Base-by-base conservation (phyloP, 805 yeast species). In the Ogataea henricii region DNA sequence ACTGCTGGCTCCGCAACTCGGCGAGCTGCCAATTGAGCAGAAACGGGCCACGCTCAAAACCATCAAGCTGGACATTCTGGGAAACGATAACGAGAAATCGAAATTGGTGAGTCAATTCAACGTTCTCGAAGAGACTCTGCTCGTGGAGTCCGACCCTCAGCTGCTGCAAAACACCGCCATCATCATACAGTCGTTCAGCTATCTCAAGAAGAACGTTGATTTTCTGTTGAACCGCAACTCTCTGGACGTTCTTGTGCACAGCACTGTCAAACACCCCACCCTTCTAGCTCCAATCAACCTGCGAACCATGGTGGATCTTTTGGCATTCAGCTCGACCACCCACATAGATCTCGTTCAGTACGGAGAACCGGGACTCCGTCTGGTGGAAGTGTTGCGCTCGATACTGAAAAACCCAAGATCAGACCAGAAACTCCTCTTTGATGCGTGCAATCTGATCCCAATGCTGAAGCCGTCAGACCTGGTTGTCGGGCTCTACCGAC, bases 1-100 rank as follows among this genome's bases (percentile, higher is more conserved):
- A 6, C 9, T 39, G 9, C 8, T 27, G 16, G 22, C 8, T 16
- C 4, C 25, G 4, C 17, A 48, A 3, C 40, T 58, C 39, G 10
- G 17, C 4, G 29, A 21, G 8, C 43, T 49, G 18, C 45, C 54
- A 4, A 14, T 37, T 17, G 51, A 49, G 7, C 40, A 47, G 14
- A 54, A 55, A 32, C 35, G 42, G 1, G 18, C 39, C 3, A 22
- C 25, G 18, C 43, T 59, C n/a, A 45, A 51, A n/a, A 12, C 45
- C 3, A 18, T 63, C 16, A 60, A 58, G 33, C 26, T 52, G 9
- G 50, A 54, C 9, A 54, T 60, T 13, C 38, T 65, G 42, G 69
- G 69, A 12, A 65, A 65, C 40, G 69, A 64, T 50, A 58, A 57
- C 45, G 60, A 57, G 38, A 65, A 64, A 39, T 40, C 41, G 13